phyloP scores from a whole-genome alignment of 768 basidiomycete species.

The Panellus pusillus region DNA sequence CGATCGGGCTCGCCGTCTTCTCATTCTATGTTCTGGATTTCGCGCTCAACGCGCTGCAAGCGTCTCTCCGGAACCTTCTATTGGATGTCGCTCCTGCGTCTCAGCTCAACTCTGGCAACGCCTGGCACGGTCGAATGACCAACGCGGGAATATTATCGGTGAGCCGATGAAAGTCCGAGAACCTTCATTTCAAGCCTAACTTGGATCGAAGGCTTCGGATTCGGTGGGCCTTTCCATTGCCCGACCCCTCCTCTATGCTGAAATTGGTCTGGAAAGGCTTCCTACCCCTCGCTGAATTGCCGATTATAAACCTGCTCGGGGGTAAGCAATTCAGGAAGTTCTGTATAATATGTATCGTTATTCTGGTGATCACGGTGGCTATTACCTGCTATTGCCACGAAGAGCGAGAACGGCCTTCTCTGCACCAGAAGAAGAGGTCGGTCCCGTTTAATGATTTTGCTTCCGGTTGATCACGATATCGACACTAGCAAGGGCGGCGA shows the following conservation, averaged over 20 bases:
- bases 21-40: slow-evolving; percentile 96
- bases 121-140: slow-evolving; percentile 96
- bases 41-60: slow-evolving; percentile 94
- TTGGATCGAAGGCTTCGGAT: slow-evolving; percentile 58
- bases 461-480: background rate
- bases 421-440: slow-evolving; percentile 43
- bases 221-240: slow-evolving; percentile 52
- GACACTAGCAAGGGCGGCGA: slow-evolving; percentile 59
- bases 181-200: no score
- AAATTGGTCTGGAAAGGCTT: slow-evolving; percentile 54
- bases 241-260: slow-evolving; percentile 4
- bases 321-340: slow-evolving; percentile 97
- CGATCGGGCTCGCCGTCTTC: slow-evolving; percentile 83
- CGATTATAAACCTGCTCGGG: slow-evolving; percentile 77
- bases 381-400: slow-evolving; percentile 86
- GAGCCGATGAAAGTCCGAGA: no score
- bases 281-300: slow-evolving; percentile 79
- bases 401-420: slow-evolving; percentile 65
- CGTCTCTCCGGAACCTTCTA: slow-evolving; percentile 89
- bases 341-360: slow-evolving; percentile 79
- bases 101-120: slow-evolving; percentile 92
- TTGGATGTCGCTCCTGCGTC: slow-evolving; percentile 87
- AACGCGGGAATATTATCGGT: slow-evolving; percentile 92
- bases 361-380: slow-evolving; percentile 80
- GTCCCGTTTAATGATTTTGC: slow-evolving; percentile 9